phyloP scores from a whole-genome alignment of 2,329 filamentous ascomycete species.

The Pseudocercospora macadamiae region DNA sequence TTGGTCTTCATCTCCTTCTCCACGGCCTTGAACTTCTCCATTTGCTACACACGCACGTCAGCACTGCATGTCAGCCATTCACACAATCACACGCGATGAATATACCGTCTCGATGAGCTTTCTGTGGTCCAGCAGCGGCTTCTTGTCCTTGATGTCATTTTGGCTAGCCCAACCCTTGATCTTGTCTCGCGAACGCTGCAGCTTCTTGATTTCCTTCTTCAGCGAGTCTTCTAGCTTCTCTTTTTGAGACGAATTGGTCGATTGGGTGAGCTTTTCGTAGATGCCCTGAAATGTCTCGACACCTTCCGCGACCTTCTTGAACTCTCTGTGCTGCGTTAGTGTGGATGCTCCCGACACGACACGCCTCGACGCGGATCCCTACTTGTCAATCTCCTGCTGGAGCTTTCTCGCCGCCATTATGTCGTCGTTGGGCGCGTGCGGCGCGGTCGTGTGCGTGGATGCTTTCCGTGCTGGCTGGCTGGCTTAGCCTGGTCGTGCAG shows the following conservation, averaged over 20 bases:
- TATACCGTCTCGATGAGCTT: slow-evolving; percentile 95
- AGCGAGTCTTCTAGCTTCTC: slow-evolving; percentile 98
- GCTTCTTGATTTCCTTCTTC: slow-evolving; percentile 99
- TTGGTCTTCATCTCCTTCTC: slow-evolving; percentile 99
- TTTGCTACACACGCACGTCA: slow-evolving; percentile 65
- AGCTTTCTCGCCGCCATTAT: slow-evolving; percentile 94
- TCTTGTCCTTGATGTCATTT: slow-evolving; percentile 99
- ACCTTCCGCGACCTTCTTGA: slow-evolving; percentile 96
- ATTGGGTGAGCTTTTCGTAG: slow-evolving; percentile 96
- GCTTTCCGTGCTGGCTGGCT: too few species aligned
- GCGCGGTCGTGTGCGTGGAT: slow-evolving; percentile 8
- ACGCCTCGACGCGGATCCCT: not conserved
- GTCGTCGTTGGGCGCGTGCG: slow-evolving; percentile 19
- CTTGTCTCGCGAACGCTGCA: slow-evolving; percentile 94
- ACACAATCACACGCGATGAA: slow-evolving; percentile 25
- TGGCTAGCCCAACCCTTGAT: slow-evolving; percentile 99
- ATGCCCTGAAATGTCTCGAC: slow-evolving; percentile 90
- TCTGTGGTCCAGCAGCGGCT: slow-evolving; percentile 87
- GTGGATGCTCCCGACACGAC: not conserved
- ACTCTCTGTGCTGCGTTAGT: slow-evolving; percentile 49
- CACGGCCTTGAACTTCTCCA: slow-evolving; percentile 99
- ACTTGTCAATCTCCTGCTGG: slow-evolving; percentile 95
- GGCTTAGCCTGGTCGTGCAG: not conserved
- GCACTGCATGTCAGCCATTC: slow-evolving; percentile 16
- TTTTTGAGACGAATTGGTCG: slow-evolving; percentile 90